Evolutionary conservation across 2,329 filamentous ascomycete species (phyloP).

Genomic region (Monosporascus cannonballus): DNA sequence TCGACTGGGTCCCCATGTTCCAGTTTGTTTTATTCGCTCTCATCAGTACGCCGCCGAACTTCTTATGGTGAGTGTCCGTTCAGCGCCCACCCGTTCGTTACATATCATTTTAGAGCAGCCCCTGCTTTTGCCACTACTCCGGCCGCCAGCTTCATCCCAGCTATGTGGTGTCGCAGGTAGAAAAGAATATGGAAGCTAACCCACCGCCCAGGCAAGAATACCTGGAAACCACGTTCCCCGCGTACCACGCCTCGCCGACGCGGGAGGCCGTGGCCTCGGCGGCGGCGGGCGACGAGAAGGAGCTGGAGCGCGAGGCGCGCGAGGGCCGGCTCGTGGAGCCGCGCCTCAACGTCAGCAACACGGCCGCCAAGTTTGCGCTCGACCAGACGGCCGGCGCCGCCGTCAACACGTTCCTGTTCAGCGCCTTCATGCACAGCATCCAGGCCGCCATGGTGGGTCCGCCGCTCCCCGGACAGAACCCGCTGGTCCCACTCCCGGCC

Average conservation of each 20-base stretch:
- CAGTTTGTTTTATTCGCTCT: constrained; percentile 73
- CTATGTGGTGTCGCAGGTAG: too few species aligned
- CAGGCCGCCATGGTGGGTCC: constrained; percentile 38
- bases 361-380: constrained; percentile 58
- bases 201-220: constrained; percentile 58
- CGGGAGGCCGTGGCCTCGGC: constrained; percentile 33
- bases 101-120: not conserved
- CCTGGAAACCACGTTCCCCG: constrained; percentile 70
- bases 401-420: constrained; percentile 54
- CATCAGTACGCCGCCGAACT: constrained; percentile 74
- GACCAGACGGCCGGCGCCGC: constrained; percentile 63
- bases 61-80: constrained; percentile 56
- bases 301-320: constrained; percentile 28
- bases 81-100: not conserved
- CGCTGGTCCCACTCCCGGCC: constrained; percentile 23
- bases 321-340: constrained; percentile 38
- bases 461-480: constrained; percentile 27
- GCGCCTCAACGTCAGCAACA: constrained; percentile 56
- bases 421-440: constrained; percentile 49
- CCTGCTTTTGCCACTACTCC: not conserved
- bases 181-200: constrained; percentile 7
- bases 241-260: constrained; percentile 43
- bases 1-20: constrained; percentile 63
- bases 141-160: not conserved
- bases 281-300: constrained; percentile 35